Conservation (phyloP, 2,329 filamentous ascomycete genomes). For the Nothophaeocryptopus gaeumannii region DNA sequence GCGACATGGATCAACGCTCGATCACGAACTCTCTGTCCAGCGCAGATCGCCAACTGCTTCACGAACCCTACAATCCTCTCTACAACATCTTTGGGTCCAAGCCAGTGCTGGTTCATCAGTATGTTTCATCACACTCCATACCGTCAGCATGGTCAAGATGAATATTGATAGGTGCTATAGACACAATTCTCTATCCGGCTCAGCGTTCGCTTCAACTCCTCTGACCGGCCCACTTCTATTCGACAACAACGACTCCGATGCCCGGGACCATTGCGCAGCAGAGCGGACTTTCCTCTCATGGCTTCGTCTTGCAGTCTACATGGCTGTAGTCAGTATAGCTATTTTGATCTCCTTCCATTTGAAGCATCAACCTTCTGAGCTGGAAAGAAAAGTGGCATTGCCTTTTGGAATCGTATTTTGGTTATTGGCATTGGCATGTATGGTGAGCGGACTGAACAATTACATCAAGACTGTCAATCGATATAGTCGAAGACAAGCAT, state of each 20-base stretch:
- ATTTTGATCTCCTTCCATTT: constrained; percentile 94
- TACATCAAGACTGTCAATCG: constrained; percentile 81
- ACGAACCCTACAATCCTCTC: constrained; percentile 49
- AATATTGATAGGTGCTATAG: constrained; percentile 23
- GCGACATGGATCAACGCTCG: too few relatives aligned
- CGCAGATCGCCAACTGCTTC: constrained; percentile 29
- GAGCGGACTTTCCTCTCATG: constrained; percentile 87
- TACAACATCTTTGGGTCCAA: constrained; percentile 50
- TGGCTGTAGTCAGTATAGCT: constrained; percentile 83
- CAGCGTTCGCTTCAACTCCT: constrained; percentile 60
- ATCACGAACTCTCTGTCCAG: constrained; percentile 14
- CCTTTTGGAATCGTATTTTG: constrained; percentile 89
- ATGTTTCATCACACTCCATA: constrained; percentile 20
- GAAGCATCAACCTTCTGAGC: constrained; percentile 63
- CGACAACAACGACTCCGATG: constrained; percentile 71
- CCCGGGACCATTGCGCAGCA: constrained; percentile 75
- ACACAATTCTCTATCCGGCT: constrained; percentile 41
- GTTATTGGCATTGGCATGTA: constrained; percentile 72
- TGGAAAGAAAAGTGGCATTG: constrained; percentile 74
- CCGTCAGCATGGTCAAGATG: background rate
- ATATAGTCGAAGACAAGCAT: constrained; percentile 72
- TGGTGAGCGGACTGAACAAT: constrained; percentile 75
- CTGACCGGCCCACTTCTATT: constrained; percentile 67
- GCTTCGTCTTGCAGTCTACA: constrained; percentile 83
- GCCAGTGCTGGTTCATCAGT: constrained; percentile 52